phyloP scores from a whole-genome alignment of 805 yeast genomes.

The Wickerhamomyces strasburgensis region DNA sequence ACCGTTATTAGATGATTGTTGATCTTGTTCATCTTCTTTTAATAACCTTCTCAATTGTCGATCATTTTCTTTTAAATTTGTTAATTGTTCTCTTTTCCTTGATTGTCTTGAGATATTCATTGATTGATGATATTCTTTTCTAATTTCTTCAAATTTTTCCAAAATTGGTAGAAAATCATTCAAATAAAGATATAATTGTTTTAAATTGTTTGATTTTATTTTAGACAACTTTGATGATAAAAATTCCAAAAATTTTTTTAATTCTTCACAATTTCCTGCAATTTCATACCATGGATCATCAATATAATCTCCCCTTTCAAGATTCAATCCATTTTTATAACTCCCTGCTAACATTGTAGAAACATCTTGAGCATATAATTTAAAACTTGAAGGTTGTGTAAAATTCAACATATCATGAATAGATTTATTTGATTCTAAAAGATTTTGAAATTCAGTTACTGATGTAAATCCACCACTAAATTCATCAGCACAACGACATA shows the following conservation, averaged over 20 bases:
- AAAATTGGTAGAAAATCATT: constrained; percentile 11
- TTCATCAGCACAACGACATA: constrained; percentile 20
- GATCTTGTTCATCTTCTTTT: constrained; percentile 13
- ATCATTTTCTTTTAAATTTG: constrained; percentile 16
- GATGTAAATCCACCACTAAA: constrained; percentile 15
- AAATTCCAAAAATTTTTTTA: constrained; percentile 12
- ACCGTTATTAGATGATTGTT: constrained; percentile 11
- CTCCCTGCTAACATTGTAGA: constrained; percentile 12
- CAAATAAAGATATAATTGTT: constrained; percentile 13
- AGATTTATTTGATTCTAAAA: constrained; percentile 6
- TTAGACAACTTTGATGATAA: constrained; percentile 4
- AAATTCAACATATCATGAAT: constrained; percentile 8
- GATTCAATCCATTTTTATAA: background rate
- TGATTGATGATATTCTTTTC: constrained; percentile 12
- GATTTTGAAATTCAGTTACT: constrained; percentile 9
- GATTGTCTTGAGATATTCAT: constrained; percentile 13
- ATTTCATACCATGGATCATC: constrained; percentile 26
- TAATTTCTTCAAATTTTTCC: constrained; percentile 15
- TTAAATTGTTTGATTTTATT: constrained; percentile 5
- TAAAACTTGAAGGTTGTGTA: constrained; percentile 23
- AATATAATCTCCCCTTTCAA: background rate
- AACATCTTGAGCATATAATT: constrained; percentile 24
- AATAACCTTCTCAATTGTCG: constrained; percentile 11
- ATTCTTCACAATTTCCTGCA: constrained; percentile 13
- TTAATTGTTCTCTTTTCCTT: constrained; percentile 16